phyloP scores from a whole-genome alignment of 805 yeast genomes.

The Starmerella sp. region DNA sequence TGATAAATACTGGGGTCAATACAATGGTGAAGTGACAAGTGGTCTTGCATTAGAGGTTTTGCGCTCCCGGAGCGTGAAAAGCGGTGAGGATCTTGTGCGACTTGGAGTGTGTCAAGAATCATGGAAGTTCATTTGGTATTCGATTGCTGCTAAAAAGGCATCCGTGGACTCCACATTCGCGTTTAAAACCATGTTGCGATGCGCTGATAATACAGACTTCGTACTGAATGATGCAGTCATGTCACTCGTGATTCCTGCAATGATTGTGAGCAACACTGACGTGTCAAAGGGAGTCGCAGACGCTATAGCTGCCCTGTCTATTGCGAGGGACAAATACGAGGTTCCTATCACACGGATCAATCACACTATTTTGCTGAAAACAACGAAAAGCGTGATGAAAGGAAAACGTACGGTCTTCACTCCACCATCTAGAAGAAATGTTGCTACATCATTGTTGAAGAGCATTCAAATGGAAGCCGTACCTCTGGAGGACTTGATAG shows the following conservation, averaged over 20 bases:
- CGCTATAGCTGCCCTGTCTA: background rate
- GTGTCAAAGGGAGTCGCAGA: background rate
- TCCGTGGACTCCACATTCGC: background rate
- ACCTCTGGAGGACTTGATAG: background rate
- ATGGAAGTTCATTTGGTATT: slow-evolving; percentile 1
- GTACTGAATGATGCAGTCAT: background rate
- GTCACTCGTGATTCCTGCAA: background rate
- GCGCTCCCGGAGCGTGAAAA: background rate
- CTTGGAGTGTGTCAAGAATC: slow-evolving; percentile 6
- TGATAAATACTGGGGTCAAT: background rate
- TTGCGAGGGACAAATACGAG: background rate
- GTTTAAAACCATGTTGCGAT: background rate
- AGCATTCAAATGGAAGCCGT: background rate
- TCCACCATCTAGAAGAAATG: background rate
- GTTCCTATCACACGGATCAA: background rate
- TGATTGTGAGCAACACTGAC: background rate
- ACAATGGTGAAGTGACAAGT: background rate
- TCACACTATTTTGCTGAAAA: slow-evolving; percentile 8
- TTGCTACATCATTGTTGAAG: background rate
- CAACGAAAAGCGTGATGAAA: background rate
- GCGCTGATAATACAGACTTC: background rate
- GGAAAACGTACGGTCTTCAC: background rate
- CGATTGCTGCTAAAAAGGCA: background rate
- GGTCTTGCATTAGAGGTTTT: slow-evolving; percentile 6
- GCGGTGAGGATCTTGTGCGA: background rate